Conservation (phyloP, 306 rosid species). For the Vigna angularis region DNA sequence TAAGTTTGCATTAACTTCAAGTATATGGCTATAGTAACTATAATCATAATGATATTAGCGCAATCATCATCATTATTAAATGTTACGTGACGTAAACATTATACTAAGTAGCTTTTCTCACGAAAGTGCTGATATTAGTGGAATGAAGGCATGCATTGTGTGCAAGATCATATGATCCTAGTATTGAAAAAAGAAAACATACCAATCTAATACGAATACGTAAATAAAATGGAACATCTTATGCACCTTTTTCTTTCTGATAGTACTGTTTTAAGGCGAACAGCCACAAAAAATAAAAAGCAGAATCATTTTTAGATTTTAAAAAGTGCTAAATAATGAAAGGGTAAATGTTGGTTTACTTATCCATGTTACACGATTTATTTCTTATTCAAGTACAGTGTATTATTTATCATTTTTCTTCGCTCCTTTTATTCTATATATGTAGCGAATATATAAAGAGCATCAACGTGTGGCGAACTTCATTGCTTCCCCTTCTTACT, state of each 20-base stretch:
- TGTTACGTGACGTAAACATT: constrained; percentile 5
- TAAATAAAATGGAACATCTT: too few species aligned
- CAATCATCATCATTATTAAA: not conserved
- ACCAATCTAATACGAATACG: too few species aligned
- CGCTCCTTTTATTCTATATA: not conserved
- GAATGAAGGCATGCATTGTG: not conserved
- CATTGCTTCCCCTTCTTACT: constrained; percentile 2
- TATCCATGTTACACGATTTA: too few species aligned
- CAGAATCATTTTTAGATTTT: too few species aligned
- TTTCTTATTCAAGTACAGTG: too few species aligned
- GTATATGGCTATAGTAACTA: not conserved
- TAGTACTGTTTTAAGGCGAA: too few species aligned
- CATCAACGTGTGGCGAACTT: not conserved
- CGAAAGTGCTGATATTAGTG: not conserved
- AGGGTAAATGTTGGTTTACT: too few species aligned
- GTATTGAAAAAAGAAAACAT: not conserved
- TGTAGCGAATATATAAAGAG: not conserved
- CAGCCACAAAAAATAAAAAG: too few species aligned
- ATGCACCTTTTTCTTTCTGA: too few species aligned
- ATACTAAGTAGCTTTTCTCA: not conserved
- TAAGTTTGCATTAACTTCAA: not conserved
- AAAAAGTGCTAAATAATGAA: too few species aligned
- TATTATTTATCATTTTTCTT: too few species aligned
- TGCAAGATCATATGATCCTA: not conserved
- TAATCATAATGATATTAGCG: not conserved